Base-by-base conservation (phyloP, 2,329 filamentous ascomycete genomes). In the Lachnellula willkommii region DNA sequence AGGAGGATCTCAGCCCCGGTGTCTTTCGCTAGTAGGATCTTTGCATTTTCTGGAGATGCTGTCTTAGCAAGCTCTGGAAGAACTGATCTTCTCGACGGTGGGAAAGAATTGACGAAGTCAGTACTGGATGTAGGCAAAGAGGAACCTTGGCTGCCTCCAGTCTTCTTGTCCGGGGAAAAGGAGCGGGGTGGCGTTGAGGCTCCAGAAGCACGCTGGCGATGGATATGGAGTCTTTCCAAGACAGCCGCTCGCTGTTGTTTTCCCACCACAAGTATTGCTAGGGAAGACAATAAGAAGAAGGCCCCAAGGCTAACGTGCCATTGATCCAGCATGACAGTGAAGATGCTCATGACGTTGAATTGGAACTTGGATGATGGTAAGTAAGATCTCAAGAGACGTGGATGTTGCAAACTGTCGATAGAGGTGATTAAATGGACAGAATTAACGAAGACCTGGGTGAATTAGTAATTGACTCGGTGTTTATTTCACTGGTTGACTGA, bases 101-200 rank as follows among this genome's bases (percentile, higher is more conserved):
- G 67, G 15, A 70, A 64, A 1, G 50, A 54, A 50, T 61, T 56
- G n/a, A 55, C 22, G 43, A 61, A 66, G 52, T 66, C 64, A 3
- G 57, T 60, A 46, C 12, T 51, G 26, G 53, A 53, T 36, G 36
- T 39, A n/a, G 24, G 26, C 24, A 37, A 49, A n/a, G 11, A 43
- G 15, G 22, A 11, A 9, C 28, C 55, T 51, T 56, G 60, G 2
- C 37, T 52, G 37, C 45, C 47, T 28, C 50, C 20, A 4, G 50
- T 17, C 15, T 57, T 60, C 24, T 61, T 65, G 42, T 53, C 59
- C 6, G 64, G 63, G 15, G 67, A 69, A 17, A 69, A 53, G 6
- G 66, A 68, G 24, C 67, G 63, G 42, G 67, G 66, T 35, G 68
- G 68, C 20, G 68, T 69, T 42, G 64, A 66, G 9, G 68, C 65